These are phyloP conservation scores for Eucalyptus urophylla DNA, from an alignment of 345 rosid genomes.

Conservation along the genomic window DNA sequence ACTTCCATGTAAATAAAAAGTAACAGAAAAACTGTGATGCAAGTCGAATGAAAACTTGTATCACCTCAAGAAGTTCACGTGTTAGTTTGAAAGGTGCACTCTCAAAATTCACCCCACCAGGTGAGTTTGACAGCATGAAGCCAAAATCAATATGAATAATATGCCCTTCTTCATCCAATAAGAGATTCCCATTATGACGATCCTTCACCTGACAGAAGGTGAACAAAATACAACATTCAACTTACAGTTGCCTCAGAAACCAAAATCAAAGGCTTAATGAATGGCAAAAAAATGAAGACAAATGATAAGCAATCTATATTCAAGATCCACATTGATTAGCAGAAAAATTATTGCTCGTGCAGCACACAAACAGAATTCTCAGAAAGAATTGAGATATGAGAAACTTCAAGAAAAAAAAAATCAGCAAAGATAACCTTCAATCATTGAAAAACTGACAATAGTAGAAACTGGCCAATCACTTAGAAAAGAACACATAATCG, in stretches of 20 bases:
- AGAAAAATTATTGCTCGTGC: background rate
- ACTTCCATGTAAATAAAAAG: background rate
- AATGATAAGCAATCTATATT: background rate
- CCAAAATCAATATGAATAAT: conserved; percentile 99
- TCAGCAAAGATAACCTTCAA: background rate
- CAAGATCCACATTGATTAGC: background rate
- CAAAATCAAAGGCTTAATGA: background rate
- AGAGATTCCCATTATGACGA: conserved; percentile 94
- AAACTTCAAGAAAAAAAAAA: background rate
- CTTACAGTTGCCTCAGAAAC: background rate
- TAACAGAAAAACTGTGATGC: background rate
- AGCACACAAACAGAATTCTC: background rate
- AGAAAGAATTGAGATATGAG: background rate
- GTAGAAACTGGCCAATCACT: background rate
- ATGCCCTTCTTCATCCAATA: conserved; percentile 97
- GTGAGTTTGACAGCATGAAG: conserved; percentile 98
- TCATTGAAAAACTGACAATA: background rate
- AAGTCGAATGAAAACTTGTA: background rate
- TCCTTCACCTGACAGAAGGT: conserved; percentile 59
- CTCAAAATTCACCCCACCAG: conserved; percentile 99
- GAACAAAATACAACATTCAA: background rate
- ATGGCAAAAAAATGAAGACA: background rate
- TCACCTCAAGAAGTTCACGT: conserved; percentile 97
- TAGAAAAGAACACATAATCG: background rate
- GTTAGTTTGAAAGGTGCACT: conserved; percentile 99